Conservation (phyloP, 164 flowering plant species). For the Magnolia sinica region DNA sequence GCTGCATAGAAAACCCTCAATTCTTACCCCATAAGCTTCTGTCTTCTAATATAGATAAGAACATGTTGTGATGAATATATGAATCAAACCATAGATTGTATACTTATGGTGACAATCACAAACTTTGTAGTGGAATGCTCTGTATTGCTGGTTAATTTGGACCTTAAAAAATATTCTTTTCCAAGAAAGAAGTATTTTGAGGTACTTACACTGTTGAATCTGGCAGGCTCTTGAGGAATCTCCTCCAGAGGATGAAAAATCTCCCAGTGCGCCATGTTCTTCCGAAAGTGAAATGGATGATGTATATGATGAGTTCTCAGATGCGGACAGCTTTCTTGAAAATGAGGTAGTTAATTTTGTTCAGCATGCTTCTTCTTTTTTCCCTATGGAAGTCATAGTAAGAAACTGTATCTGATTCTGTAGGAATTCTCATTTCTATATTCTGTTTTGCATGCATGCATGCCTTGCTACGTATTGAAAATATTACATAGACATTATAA, state of each 20-base stretch:
- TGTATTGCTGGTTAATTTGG: too few relatives aligned
- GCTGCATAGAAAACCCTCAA: not conserved
- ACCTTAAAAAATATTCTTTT: too few relatives aligned
- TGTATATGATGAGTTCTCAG: slow-evolving; percentile 47
- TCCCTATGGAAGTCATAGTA: not conserved
- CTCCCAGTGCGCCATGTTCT: slow-evolving; percentile 33
- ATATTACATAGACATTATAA: not conserved
- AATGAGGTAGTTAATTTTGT: slow-evolving; percentile 39
- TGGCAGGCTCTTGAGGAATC: slow-evolving; percentile 60
- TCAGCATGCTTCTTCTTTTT: not conserved
- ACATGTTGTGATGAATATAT: too few relatives aligned
- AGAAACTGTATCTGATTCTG: not conserved
- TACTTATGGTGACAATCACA: not conserved
- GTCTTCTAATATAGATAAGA: too few relatives aligned
- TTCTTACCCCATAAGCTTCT: too few relatives aligned
- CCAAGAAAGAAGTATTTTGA: too few relatives aligned
- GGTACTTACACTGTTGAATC: not conserved
- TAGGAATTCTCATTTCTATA: too few relatives aligned
- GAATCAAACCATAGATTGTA: not conserved
- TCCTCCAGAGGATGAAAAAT: slow-evolving; percentile 28
- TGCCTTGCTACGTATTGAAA: too few relatives aligned
- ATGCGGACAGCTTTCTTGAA: slow-evolving; percentile 45
- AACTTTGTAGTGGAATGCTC: not conserved
- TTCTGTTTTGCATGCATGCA: too few relatives aligned
- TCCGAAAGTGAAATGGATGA: slow-evolving; percentile 46